Percentiles rank a stretch among this genome's conserved stretches.
Conservation (phyloP, 140 eudicot species). For the Erigeron philadelphicus region DNA sequence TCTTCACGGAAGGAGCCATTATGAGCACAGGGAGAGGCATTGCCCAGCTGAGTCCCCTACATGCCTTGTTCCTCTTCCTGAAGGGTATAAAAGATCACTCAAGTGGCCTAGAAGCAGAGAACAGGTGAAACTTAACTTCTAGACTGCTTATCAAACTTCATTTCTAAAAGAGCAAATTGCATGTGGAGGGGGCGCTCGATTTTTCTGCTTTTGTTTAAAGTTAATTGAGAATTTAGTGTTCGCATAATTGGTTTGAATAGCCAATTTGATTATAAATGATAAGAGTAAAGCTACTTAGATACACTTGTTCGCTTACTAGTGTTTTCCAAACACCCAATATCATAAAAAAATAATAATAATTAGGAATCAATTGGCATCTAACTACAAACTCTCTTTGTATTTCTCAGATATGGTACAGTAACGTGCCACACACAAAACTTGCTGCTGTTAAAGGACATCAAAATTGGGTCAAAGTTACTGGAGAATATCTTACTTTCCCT, state of each 20-base stretch:
- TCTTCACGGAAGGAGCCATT: slow-evolving; percentile 47
- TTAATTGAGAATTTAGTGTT: too few species aligned
- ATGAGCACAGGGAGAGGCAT: slow-evolving; percentile 65
- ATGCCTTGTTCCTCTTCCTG: slow-evolving; percentile 66
- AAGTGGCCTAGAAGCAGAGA: slow-evolving; percentile 71
- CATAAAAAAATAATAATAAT: background rate
- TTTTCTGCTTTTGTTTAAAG: too few species aligned
- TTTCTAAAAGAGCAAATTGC: too few species aligned
- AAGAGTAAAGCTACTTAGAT: too few species aligned
- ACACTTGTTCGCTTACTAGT: too few species aligned
- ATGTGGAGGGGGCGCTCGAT: too few species aligned
- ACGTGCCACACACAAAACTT: slow-evolving; percentile 61
- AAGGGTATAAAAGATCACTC: slow-evolving; percentile 49
- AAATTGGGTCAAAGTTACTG: slow-evolving; percentile 62
- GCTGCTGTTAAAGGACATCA: slow-evolving; percentile 66
- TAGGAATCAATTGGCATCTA: background rate
- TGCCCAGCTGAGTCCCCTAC: slow-evolving; percentile 63
- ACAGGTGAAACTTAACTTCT: slow-evolving; percentile 33
- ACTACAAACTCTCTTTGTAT: background rate
- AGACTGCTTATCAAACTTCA: too few species aligned
- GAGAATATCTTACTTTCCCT: slow-evolving; percentile 56
- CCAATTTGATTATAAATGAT: too few species aligned
- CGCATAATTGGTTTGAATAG: too few species aligned
- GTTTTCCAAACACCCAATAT: background rate
- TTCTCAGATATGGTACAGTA: slow-evolving; percentile 60